Evolutionary conservation across 495 filamentous ascomycete genomes (phyloP).

Genomic region (Collariella sp.): DNA sequence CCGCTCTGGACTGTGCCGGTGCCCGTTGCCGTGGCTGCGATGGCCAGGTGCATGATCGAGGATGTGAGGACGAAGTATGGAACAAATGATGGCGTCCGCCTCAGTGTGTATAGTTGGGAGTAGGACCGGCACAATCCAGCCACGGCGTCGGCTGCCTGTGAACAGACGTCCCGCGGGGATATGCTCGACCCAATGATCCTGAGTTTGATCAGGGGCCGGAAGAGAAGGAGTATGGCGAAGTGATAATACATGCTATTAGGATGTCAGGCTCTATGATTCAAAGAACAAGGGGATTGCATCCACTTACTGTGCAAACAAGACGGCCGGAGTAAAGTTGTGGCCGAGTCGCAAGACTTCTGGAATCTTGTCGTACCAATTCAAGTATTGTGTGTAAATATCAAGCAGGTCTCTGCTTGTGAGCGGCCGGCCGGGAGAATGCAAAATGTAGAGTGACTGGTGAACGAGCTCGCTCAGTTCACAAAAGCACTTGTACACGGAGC

Average conservation of each 20-base stretch:
- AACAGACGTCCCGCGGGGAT: slow-evolving; percentile 55
- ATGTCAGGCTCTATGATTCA: background rate
- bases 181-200: slow-evolving; percentile 48
- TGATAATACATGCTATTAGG: slow-evolving; percentile 54
- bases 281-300: background rate
- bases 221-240: slow-evolving; percentile 53
- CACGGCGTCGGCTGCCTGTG: slow-evolving; percentile 53
- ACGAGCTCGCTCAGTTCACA: slow-evolving; percentile 60
- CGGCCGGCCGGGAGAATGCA: slow-evolving; percentile 52
- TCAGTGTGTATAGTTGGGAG: slow-evolving; percentile 50
- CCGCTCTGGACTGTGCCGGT: background rate
- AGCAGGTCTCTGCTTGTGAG: slow-evolving; percentile 51
- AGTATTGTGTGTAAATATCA: slow-evolving; percentile 48
- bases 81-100: slow-evolving; percentile 48
- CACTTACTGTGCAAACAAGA: slow-evolving; percentile 58
- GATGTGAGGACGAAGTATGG: slow-evolving; percentile 53
- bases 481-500: slow-evolving; percentile 52
- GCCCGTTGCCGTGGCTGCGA: slow-evolving; percentile 27
- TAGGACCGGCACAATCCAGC: slow-evolving; percentile 49
- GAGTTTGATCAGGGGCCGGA: slow-evolving; percentile 56
- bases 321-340: slow-evolving; percentile 50
- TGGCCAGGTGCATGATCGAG: slow-evolving; percentile 49
- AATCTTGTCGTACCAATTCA: slow-evolving; percentile 54
- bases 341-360: slow-evolving; percentile 50
- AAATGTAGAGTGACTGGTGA: slow-evolving; percentile 53